Base-by-base conservation (phyloP, 495 filamentous ascomycete species). In the Podospora pseudocomata region DNA sequence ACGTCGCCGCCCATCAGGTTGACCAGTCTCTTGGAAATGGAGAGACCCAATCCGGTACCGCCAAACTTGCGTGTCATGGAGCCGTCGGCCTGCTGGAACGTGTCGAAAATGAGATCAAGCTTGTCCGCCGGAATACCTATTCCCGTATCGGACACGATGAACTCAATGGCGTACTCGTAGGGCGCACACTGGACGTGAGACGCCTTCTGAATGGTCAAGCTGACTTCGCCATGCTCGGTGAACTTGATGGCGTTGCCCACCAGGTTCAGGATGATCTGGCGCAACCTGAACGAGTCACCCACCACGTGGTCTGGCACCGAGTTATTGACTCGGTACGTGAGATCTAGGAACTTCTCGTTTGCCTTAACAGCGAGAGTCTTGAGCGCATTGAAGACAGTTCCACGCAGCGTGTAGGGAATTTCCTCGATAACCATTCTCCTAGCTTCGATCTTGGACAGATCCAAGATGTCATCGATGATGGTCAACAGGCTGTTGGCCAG, bases 361-460 rank as follows among this genome's bases (percentile, higher is more conserved):
- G 95, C 95, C 80, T 95, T 95, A 66, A 97, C 93, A 9, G 95
- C 92, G 61, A 99, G 80, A 0, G 95, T 97, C 79, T 99, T 99
- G 67, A 99, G 84, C 20, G 95, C 95, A 70, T 97, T 97, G 86
- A 99, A 99, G 28, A 99, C 93, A 5, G 93, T 96, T 60, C 94
- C 92, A 57, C 95, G 88, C 63, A 98, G 84, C 0, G 96, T 97
- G 80, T 97, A 99, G 15, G 93, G 94, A 72, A 98, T 97, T 75
- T 94, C 92, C 75, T 99, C 95, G 82, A 99, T 96, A 20, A 97
- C 92, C 96, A 99, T 98, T n/a, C 95, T 89, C 77, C 97, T 94
- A 28, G 95, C 95, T 79, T 99, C 95, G 71, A 99, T 99, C 88
- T 99, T 99, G 6, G 93, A 97, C 69, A 99, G 91, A 86, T 99